These are phyloP conservation scores for Nicotiana tomentosiformis DNA, from an alignment of 257 asterid species.

Conservation along the genomic window DNA sequence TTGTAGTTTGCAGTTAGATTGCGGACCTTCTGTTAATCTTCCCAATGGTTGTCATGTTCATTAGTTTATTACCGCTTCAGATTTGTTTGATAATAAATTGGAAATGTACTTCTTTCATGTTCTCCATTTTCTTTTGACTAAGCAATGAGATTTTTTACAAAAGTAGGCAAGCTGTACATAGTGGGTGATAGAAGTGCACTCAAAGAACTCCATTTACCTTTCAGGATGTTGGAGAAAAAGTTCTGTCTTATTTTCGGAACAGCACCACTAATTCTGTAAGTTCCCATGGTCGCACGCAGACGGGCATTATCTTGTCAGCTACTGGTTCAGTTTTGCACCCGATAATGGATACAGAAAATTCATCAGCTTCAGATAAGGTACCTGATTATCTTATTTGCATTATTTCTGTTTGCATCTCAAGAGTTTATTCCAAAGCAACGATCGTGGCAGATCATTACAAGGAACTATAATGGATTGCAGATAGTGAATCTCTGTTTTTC, in stretches of 20 bases:
- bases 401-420: neutral
- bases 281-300: neutral
- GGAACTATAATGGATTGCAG: neutral
- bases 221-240: neutral
- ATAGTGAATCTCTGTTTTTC: neutral
- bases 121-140: neutral
- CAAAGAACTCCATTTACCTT: neutral
- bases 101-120: neutral
- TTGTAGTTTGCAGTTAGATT: neutral
- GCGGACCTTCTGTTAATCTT: neutral
- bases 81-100: neutral
- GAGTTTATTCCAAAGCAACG: neutral
- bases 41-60: neutral
- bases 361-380: neutral
- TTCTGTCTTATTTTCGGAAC: neutral
- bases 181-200: neutral
- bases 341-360: neutral
- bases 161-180: neutral
- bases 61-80: neutral
- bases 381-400: neutral
- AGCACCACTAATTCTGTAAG: neutral
- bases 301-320: neutral
- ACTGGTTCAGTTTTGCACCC: neutral
- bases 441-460: neutral
- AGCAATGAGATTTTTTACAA: neutral